Evolutionary conservation across 352 stramenopile genomes (phyloP), one percentile per base, ranked within the genome.

Genomic region (Salisapilia sapeloensis): DNA sequence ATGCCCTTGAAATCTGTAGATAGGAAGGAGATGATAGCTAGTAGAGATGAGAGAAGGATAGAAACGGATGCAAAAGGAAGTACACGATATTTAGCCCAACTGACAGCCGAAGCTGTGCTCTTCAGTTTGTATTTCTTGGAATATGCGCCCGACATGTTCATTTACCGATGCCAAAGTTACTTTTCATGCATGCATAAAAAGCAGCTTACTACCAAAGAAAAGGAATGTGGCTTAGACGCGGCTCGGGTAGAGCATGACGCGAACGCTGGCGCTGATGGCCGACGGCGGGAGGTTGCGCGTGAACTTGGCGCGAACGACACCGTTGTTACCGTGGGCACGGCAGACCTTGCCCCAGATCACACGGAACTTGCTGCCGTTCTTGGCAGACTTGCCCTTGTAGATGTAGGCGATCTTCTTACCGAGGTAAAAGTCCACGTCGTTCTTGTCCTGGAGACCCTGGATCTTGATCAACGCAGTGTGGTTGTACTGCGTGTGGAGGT

Each of bases 331-430:
- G 64, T 99, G 96, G 34, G 85, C 66, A 38, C 93, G 83, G 52
- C 64, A 92, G 29, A 99, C 92, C 64, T 97, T 97, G 57, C 96
- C 96, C 95, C 96, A 99, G 48, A 98, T 96, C 42, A 98, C 92
- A 52, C 94, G 85, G 80, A 97, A 98, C 67, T 98, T 97, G 40
- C 84, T 87, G 64, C 83, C 89, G 58, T 95, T 95, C 90, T 91
- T 94, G 40, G 87, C 52, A 39, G 63, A 69, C 65, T 90, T 89
- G 62, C 61, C 78, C 86, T 99, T 99, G 85, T 98, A 99, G 58
- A 99, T 98, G 83, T 98, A 99, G 25, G 94, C 96, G 50, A 99
- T 86, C 50, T 94, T 94, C 90, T 99, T 99, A 56, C 96, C 96
- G 36, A 99, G 71, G 80, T 99, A 99, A 56, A 99, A 99, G 52